Conservation (phyloP, 2,329 filamentous ascomycete species). For the Alternaria sp. region DNA sequence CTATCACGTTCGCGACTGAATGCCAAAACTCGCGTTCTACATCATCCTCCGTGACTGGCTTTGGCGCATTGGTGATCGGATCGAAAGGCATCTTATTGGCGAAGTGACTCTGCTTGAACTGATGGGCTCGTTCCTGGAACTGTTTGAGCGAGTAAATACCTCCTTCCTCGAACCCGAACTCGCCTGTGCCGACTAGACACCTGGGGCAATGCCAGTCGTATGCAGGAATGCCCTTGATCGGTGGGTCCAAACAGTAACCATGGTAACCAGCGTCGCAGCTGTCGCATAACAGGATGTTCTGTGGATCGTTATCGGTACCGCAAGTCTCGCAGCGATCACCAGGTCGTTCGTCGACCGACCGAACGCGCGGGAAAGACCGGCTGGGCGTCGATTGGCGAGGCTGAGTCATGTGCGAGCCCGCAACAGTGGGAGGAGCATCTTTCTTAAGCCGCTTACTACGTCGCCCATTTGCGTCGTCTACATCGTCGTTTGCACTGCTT, state of each 20-base stretch:
- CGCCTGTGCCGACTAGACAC: conserved; percentile 93
- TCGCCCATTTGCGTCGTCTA: conserved; percentile 62
- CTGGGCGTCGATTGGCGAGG: conserved; percentile 82
- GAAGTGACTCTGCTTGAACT: conserved; percentile 95
- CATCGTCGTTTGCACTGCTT: conserved; percentile 68
- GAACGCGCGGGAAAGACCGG: conserved; percentile 63
- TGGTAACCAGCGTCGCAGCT: conserved; percentile 92
- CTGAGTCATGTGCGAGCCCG: conserved; percentile 95
- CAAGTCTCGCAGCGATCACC: conserved; percentile 86
- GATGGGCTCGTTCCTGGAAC: conserved; percentile 94
- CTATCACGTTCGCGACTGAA: conserved; percentile 89
- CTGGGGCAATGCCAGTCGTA: conserved; percentile 95
- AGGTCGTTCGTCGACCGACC: conserved; percentile 61
- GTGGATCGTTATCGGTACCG: conserved; percentile 76
- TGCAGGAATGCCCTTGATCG: conserved; percentile 77
- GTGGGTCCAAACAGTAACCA: conserved; percentile 86
- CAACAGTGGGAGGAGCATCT: conserved; percentile 78
- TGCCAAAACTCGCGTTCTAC: conserved; percentile 98
- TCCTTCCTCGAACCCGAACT: conserved; percentile 97
- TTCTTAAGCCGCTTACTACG: conserved; percentile 94
- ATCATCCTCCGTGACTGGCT: conserved; percentile 89
- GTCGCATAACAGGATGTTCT: conserved; percentile 81
- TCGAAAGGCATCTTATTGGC: conserved; percentile 89
- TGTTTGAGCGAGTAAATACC: conserved; percentile 93
- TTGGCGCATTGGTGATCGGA: conserved; percentile 79